These are phyloP conservation scores for Gossypium mustelinum DNA, from an alignment of 345 rosid genomes.

Conservation along the genomic window DNA sequence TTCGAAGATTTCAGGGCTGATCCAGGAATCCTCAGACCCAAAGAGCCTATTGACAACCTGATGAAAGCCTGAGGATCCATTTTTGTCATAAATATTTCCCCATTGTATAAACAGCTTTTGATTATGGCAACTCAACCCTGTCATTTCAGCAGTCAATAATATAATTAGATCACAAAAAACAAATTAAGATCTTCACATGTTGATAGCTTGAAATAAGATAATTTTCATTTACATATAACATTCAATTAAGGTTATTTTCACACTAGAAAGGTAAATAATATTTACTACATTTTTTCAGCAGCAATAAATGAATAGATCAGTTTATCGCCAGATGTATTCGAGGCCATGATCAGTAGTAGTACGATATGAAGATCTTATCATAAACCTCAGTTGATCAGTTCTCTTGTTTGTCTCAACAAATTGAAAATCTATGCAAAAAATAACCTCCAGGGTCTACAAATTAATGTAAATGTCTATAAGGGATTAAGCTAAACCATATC, in stretches of 20 bases:
- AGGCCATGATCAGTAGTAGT: background rate
- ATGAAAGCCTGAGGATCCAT: conserved; percentile 98
- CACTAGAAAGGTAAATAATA: background rate
- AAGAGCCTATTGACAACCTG: conserved; percentile 79
- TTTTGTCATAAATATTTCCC: conserved; percentile 44
- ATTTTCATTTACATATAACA: background rate
- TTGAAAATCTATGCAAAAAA: background rate
- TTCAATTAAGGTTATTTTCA: background rate
- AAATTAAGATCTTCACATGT: background rate
- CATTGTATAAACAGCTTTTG: conserved; percentile 39
- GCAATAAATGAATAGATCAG: background rate
- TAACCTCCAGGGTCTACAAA: background rate
- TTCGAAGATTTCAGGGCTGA: conserved; percentile 37
- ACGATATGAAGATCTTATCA: background rate
- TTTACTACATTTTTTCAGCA: background rate
- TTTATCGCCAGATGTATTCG: conserved; percentile 1
- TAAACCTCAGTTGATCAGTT: background rate
- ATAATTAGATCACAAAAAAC: conserved; percentile 4
- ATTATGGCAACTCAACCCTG: conserved; percentile 31
- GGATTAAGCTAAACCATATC: background rate
- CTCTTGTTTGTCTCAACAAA: background rate
- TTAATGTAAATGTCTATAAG: background rate
- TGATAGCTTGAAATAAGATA: background rate
- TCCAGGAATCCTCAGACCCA: conserved; percentile 70
- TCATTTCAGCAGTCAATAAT: conserved; percentile 1